These are phyloP conservation scores for Cordyceps cicadae DNA, from an alignment of 2,329 filamentous ascomycete genomes.

Conservation along the genomic window DNA sequence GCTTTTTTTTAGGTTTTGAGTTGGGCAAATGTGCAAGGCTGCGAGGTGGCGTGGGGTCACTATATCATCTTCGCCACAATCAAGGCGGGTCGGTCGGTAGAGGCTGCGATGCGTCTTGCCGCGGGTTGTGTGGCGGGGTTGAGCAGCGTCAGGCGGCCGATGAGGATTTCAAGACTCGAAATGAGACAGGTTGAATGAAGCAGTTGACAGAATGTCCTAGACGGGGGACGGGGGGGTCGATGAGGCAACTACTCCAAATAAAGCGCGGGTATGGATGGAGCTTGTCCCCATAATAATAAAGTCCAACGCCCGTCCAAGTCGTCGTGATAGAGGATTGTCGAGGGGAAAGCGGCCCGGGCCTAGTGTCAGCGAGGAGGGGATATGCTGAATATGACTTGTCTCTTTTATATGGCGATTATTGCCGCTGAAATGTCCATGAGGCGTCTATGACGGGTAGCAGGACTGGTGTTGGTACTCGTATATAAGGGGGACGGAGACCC, in stretches of 20 bases:
- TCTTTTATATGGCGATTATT: background rate
- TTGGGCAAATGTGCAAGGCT: slow-evolving; percentile 5
- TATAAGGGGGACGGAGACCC: background rate
- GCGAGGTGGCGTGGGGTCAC: background rate
- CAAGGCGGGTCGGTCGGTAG: background rate
- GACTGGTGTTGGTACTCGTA: background rate
- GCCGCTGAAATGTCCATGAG: background rate
- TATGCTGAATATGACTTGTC: background rate
- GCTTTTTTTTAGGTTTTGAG: background rate
- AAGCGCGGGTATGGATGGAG: slow-evolving; percentile 1
- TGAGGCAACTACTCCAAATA: slow-evolving; percentile 1
- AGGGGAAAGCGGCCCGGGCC: background rate
- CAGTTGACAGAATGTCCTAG: background rate
- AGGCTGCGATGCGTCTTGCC: background rate
- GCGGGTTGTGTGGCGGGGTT: background rate
- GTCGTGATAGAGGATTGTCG: background rate
- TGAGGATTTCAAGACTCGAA: background rate
- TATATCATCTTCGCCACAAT: slow-evolving; percentile 1
- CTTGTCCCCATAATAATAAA: slow-evolving; percentile 10
- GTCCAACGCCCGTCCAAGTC: background rate
- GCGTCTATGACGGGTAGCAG: background rate
- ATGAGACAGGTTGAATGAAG: background rate
- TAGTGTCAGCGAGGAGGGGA: background rate
- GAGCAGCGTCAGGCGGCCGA: background rate
- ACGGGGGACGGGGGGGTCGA: background rate